phyloP scores from a whole-genome alignment of 2,329 filamentous ascomycete species.

The Claviceps maximensis region DNA sequence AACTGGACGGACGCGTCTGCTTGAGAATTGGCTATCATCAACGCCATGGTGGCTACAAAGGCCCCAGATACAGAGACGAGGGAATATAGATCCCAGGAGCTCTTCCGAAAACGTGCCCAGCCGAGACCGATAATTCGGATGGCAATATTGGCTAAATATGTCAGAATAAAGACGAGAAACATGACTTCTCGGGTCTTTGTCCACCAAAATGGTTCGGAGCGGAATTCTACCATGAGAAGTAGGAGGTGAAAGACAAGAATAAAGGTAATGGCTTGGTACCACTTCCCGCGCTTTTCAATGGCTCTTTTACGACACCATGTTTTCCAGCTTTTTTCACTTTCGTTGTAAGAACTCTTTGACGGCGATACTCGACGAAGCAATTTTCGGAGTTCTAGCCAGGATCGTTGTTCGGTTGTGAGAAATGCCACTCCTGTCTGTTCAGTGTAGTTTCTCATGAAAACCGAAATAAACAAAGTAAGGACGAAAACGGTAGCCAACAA shows the following conservation, averaged over 20 bases:
- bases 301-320: conserved; percentile 92
- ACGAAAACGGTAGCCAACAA: conserved; percentile 92
- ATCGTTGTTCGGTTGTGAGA: conserved; percentile 86
- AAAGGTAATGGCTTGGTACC: conserved; percentile 72
- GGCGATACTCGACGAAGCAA: conserved; percentile 84
- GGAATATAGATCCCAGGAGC: conserved; percentile 92
- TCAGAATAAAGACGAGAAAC: conserved; percentile 68
- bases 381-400: conserved; percentile 91
- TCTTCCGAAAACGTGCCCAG: conserved; percentile 82
- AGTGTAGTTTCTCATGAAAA: conserved; percentile 99
- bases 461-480: conserved; percentile 91
- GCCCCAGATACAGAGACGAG: conserved; percentile 67
- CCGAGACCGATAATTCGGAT: conserved; percentile 80
- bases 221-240: conserved; percentile 75
- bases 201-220: conserved; percentile 61
- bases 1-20: conserved; percentile 60
- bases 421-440: conserved; percentile 97
- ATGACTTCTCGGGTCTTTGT: conserved; percentile 55
- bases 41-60: conserved; percentile 62
- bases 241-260: conserved; percentile 72
- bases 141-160: conserved; percentile 71
- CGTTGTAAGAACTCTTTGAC: conserved; percentile 78
- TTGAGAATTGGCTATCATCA: conserved; percentile 50
- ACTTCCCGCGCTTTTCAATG: conserved; percentile 84
- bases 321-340: conserved; percentile 65